Evolutionary conservation across 2,329 filamentous ascomycete genomes (phyloP).

Genomic region (Ophiosphaerella korrae): DNA sequence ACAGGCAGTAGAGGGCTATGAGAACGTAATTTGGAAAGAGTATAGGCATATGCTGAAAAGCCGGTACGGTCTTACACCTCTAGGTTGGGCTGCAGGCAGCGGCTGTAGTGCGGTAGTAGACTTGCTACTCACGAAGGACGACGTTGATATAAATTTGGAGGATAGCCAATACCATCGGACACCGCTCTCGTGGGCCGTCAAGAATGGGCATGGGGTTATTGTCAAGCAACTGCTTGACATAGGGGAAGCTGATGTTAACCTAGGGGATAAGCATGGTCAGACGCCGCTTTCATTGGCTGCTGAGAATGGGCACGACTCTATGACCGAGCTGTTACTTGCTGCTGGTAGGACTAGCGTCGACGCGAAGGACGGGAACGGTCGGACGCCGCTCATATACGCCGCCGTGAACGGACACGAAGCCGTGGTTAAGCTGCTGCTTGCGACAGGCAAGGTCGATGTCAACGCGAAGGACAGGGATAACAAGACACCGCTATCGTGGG

Average conservation of each 20-base stretch:
- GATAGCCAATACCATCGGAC: not conserved
- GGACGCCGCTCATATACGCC: not conserved
- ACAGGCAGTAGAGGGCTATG: constrained; percentile 2
- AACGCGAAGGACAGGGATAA: not conserved
- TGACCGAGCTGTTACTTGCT: not conserved
- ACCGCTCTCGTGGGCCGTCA: not conserved
- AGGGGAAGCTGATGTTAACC: not conserved
- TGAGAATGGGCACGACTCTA: not conserved
- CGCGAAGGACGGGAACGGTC: not conserved
- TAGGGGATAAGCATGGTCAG: not conserved
- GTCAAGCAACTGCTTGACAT: not conserved
- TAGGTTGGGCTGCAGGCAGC: constrained; percentile 10
- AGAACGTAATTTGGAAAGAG: constrained; percentile 1
- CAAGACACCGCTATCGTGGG: no score
- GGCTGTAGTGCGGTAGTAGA: constrained; percentile 5
- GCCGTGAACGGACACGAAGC: not conserved
- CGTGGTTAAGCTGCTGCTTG: no score
- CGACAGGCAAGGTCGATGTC: not conserved
- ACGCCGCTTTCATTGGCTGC: not conserved
- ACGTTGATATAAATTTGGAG: constrained; percentile 6
- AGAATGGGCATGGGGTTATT: not conserved
- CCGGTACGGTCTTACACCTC: constrained; percentile 5
- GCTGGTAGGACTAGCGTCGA: not conserved
- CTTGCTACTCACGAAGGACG: constrained; percentile 6
- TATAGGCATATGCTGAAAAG: constrained; percentile 1